Conservation (phyloP, 192 early-diverging fungal genomes). For the Gaertneriomyces sp. region DNA sequence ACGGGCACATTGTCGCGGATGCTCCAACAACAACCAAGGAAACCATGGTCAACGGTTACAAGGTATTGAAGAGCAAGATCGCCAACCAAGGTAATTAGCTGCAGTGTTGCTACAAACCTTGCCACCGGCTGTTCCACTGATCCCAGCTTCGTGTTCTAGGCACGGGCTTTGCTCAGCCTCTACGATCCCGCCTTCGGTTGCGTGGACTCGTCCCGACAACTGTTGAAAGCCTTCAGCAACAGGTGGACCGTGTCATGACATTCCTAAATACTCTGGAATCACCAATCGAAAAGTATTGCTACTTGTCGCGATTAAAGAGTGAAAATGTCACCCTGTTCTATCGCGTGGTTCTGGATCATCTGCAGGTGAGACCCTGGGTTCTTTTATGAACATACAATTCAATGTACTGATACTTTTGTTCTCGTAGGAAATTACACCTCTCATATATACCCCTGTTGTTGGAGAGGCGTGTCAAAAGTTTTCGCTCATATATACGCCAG, state of each 20-base stretch:
- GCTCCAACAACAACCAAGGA: too few relatives aligned
- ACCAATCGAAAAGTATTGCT: slow-evolving; percentile 79
- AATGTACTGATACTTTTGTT: slow-evolving; percentile 58
- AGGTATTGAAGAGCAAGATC: too few relatives aligned
- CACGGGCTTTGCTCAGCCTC: slow-evolving; percentile 47
- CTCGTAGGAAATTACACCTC: slow-evolving; percentile 36
- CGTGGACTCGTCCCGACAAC: slow-evolving; percentile 69
- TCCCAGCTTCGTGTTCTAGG: slow-evolving; percentile 37
- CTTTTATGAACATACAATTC: slow-evolving; percentile 21
- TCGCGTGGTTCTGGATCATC: slow-evolving; percentile 67
- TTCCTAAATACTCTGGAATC: slow-evolving; percentile 67
- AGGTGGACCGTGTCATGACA: slow-evolving; percentile 70
- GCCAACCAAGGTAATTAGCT: too few relatives aligned
- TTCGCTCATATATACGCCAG: slow-evolving; percentile 67
- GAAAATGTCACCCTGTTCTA: slow-evolving; percentile 84
- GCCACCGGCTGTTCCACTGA: too few relatives aligned
- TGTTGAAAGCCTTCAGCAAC: slow-evolving; percentile 68
- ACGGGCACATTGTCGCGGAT: too few relatives aligned
- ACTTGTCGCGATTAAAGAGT: slow-evolving; percentile 76
- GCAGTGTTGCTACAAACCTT: too few relatives aligned
- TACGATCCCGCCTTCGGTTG: slow-evolving; percentile 59
- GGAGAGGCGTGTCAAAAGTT: slow-evolving; percentile 80
- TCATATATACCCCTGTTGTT: slow-evolving; percentile 49
- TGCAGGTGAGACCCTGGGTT: slow-evolving; percentile 19
- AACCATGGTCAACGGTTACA: too few relatives aligned